Evolutionary conservation across 108 stramenopile genomes (phyloP), one percentile per base, ranked within the genome.

Genomic region (Cyclotella sp.): DNA sequence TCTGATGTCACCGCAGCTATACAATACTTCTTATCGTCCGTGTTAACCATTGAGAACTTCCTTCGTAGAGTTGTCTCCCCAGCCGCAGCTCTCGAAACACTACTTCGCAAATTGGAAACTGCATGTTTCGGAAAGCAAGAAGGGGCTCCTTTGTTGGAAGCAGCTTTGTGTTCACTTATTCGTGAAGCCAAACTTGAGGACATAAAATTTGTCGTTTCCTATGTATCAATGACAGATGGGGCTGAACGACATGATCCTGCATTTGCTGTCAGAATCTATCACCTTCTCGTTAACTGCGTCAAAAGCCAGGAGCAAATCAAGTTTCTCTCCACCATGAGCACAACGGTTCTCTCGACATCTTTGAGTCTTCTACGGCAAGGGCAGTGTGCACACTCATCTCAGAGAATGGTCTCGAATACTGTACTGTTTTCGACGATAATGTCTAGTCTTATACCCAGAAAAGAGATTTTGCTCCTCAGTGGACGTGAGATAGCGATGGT

Each of bases 401-500:
- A 55, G 30, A 34, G 21, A 19, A 19, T 40, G 40, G 41, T 26
- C 4, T 49, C 63, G 14, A 64, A 75, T 45, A 59, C 75, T 54
- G 41, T 15, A 18, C 49, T 79, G 34, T 79, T 79, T 49, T 75
- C 74, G 0, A 72, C 43, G 46, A 61, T 57, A 26, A 78, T 89
- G 53, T 64, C 77, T 42, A 79, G 76, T 6, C 65, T 92, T 58
- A 81, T 85, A 30, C 72, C 77, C 21, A 77, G 67, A 28, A 90
- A 83, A 65, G 89, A 92, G 5, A 49, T 92, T 0, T 57, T 90
- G 9, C 41, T 71, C 9, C 34, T 92, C 18, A 79, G 82, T 42
- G 89, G 88, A 46, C 79, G 86, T 21, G 89, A 92, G 46, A 79
- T 90, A 45, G 83, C 84, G 29, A 68, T 85, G 58, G 74, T 92